These are phyloP conservation scores for Mortierella sp. DNA, from an alignment of 371 early-diverging fungal species.

Conservation along the genomic window DNA sequence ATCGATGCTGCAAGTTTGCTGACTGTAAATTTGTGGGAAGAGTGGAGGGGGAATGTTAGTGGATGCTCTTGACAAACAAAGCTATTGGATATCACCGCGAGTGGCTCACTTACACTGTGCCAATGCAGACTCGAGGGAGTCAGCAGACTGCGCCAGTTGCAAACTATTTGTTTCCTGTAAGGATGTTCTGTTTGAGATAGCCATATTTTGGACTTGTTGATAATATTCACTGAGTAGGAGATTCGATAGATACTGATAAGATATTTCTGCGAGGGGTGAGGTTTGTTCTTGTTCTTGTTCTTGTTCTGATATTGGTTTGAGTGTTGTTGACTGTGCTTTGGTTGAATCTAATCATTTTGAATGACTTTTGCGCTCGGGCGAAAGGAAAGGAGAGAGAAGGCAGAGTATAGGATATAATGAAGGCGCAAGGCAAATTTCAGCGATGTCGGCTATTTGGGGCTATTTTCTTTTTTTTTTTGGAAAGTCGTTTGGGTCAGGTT, in stretches of 20 bases:
- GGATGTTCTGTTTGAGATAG: slow-evolving; percentile 21
- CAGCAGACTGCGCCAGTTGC: slow-evolving; percentile 34
- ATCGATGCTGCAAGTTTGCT: slow-evolving; percentile 42
- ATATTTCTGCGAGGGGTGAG: not conserved
- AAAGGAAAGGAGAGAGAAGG: not conserved
- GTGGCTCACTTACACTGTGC: slow-evolving; percentile 34
- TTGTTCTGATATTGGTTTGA: slow-evolving; percentile 18
- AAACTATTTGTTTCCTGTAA: slow-evolving; percentile 20
- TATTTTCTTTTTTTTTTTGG: slow-evolving; percentile 3
- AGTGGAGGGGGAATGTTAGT: not conserved
- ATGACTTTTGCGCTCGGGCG: slow-evolving; percentile 5
- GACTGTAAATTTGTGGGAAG: slow-evolving; percentile 11
- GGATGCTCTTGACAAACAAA: not conserved
- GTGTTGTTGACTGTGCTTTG: slow-evolving; percentile 14
- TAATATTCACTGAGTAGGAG: slow-evolving; percentile 10
- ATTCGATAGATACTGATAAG: not conserved
- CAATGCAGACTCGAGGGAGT: slow-evolving; percentile 47
- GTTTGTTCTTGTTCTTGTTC: slow-evolving; percentile 30
- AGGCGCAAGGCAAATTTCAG: not conserved
- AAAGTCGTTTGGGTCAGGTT: not conserved
- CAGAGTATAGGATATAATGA: not conserved
- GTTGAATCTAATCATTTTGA: slow-evolving; percentile 28
- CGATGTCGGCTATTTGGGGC: not conserved
- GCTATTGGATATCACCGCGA: not conserved
- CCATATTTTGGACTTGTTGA: slow-evolving; percentile 8